Conservation (phyloP, 768 basidiomycete species). For the Rhizopogon vulgaris region DNA sequence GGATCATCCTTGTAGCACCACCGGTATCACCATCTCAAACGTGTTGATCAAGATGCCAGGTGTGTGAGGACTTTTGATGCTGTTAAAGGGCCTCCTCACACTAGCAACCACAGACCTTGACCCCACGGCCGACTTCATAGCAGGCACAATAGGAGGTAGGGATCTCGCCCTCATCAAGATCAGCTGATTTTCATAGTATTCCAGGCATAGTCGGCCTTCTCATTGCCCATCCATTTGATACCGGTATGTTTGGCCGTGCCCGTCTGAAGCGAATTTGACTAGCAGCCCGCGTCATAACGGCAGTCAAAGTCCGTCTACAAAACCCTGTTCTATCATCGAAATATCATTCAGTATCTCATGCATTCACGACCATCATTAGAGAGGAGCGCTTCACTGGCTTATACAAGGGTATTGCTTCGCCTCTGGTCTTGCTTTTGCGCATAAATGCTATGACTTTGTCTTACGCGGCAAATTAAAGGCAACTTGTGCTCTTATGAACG, state of each 20-base stretch:
- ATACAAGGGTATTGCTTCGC: conserved; percentile 75
- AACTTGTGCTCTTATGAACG: conserved; percentile 73
- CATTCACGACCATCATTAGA: conserved; percentile 57
- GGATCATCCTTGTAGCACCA: neutral
- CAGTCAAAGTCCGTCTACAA: conserved; percentile 81
- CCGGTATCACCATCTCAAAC: neutral
- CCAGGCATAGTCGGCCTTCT: conserved; percentile 57
- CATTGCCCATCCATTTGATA: conserved; percentile 78
- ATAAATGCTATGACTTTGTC: neutral
- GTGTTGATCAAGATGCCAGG: neutral
- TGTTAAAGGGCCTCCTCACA: conserved; percentile 3
- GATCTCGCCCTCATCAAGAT: too few relatives aligned
- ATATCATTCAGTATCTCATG: conserved; percentile 62
- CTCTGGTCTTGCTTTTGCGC: conserved; percentile 49
- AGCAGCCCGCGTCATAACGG: neutral
- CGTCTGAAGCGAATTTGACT: neutral
- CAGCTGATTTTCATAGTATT: neutral
- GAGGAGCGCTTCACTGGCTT: conserved; percentile 67
- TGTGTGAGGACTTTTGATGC: neutral
- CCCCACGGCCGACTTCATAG: conserved; percentile 70
- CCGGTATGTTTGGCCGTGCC: conserved; percentile 29
- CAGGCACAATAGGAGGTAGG: conserved; percentile 64
- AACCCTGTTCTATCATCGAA: conserved; percentile 48
- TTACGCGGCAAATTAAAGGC: conserved; percentile 33
- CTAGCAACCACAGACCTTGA: conserved; percentile 30